A percentile compares a stretch with the other conserved stretches of the same genome.
These are phyloP conservation scores for Cornus suecica DNA, from an alignment of 148 eudicot genomes.

Conservation along the genomic window DNA sequence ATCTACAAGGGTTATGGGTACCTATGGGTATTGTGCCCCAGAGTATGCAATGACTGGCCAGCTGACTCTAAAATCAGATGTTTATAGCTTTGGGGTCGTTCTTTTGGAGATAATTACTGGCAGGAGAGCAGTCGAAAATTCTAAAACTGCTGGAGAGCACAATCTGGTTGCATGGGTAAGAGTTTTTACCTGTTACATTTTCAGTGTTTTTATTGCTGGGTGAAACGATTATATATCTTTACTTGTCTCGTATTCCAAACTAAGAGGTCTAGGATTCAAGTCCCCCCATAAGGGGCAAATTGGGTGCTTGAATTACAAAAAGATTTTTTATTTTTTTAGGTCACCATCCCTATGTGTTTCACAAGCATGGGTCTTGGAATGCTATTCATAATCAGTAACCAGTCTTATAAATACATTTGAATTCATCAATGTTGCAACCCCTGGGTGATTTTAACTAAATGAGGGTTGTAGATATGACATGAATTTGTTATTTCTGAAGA, in stretches of 20 bases:
- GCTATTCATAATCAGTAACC: neutral
- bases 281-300: too few relatives aligned
- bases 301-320: too few relatives aligned
- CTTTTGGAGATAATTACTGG: constrained; percentile 59
- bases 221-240: neutral
- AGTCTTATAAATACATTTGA: neutral
- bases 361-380: neutral
- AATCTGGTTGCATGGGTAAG: constrained; percentile 61
- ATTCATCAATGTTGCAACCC: neutral
- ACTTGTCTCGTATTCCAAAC: too few relatives aligned
- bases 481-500: too few relatives aligned
- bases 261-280: too few relatives aligned
- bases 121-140: constrained; percentile 46
- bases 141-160: constrained; percentile 42
- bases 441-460: too few relatives aligned
- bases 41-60: constrained; percentile 57
- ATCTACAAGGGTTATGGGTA: constrained; percentile 51
- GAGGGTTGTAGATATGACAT: too few relatives aligned
- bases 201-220: neutral
- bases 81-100: constrained; percentile 52
- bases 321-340: too few relatives aligned
- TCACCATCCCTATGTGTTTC: too few relatives aligned
- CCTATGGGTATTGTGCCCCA: constrained; percentile 52
- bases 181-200: neutral
- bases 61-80: constrained; percentile 45